Conservation (phyloP, 2,329 filamentous ascomycete species). For the Bipolaris cookei region DNA sequence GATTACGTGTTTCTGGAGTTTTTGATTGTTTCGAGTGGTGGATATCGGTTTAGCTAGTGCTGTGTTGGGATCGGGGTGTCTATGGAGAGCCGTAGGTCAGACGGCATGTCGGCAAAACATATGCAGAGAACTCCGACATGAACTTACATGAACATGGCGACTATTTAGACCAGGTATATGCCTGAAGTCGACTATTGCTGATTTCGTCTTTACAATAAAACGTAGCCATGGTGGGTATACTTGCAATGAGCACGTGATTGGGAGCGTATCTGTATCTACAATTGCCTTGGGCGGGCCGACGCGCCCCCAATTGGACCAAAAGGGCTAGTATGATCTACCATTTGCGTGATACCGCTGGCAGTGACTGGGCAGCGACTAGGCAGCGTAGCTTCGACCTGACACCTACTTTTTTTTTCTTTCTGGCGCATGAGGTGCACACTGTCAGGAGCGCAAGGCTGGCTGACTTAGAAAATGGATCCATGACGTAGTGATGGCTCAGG, state of each 20-base stretch:
- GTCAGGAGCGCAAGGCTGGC: conserved; percentile 8
- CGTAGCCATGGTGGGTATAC: neutral
- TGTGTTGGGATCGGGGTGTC: conserved; percentile 18
- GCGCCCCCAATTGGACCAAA: conserved; percentile 2
- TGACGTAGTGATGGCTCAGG: conserved; percentile 6
- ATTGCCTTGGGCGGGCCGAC: conserved; percentile 10
- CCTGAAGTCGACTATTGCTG: conserved; percentile 9
- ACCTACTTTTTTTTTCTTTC: conserved; percentile 5
- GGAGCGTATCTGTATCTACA: neutral
- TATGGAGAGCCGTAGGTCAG: conserved; percentile 40
- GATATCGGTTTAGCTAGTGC: conserved; percentile 13
- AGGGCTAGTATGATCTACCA: conserved; percentile 2
- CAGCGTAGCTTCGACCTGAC: conserved; percentile 2
- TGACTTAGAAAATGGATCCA: conserved; percentile 3
- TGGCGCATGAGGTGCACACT: conserved; percentile 2
- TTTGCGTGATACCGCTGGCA: conserved; percentile 1
- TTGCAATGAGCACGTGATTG: conserved; percentile 11
- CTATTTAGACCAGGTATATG: conserved; percentile 7
- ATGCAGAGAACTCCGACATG: conserved; percentile 27
- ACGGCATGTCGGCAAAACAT: conserved; percentile 32
- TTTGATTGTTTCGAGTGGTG: conserved; percentile 28
- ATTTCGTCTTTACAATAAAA: neutral
- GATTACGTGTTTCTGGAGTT: conserved; percentile 36
- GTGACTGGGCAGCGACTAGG: neutral
- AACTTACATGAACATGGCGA: neutral